Base-by-base conservation (phyloP, 2,329 filamentous ascomycete species). In the Cercospora janseana region DNA sequence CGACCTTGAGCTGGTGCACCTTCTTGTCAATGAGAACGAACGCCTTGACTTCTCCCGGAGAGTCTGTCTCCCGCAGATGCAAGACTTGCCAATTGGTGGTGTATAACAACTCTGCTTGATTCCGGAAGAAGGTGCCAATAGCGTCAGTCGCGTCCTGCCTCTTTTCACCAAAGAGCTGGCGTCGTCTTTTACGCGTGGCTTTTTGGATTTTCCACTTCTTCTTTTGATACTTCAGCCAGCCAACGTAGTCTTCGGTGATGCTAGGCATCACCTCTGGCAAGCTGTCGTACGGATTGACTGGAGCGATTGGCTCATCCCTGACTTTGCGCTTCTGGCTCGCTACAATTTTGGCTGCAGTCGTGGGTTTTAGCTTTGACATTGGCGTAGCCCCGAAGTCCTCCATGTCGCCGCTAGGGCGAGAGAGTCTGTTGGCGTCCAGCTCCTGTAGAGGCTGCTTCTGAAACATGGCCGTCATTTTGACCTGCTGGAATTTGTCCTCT, bases 191-290 rank as follows among this genome's bases (percentile, higher is more conserved):
- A 16, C 93, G 83, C 26, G 92, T 90, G 67, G 95, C 87, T 65
- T 90, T 95, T 67, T 99, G 93, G 28, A 97, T 86, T 73, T 92
- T 96, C 93, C 93, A 99, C 70, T 98, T 98, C 72, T 91, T 83
- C 71, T 99, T 99, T 67, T 98, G 93, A 64, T 97, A 97, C 64
- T 86, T 79, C 46, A 99, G 69, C 75, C 95, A 98, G 0, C 82
- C 88, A 13, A 82, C 75, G 60, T 99, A 99, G 69, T 98, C 86
- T 41, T 93, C 83, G 0, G 83, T 87, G 15, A 93, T 87, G 18
- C 80, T 81, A 1, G 93, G 92, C 86, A 95, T 94, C 32, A 81
- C 79, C 54, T 86, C 81, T 0, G 93, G 93, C 10, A 98, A 76
- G 18, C 81, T 81, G 21, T 89, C 85, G 69, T 89, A 94, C 0